Conservation (phyloP, 2,329 filamentous ascomycete species). For the Hortaea sp. region DNA sequence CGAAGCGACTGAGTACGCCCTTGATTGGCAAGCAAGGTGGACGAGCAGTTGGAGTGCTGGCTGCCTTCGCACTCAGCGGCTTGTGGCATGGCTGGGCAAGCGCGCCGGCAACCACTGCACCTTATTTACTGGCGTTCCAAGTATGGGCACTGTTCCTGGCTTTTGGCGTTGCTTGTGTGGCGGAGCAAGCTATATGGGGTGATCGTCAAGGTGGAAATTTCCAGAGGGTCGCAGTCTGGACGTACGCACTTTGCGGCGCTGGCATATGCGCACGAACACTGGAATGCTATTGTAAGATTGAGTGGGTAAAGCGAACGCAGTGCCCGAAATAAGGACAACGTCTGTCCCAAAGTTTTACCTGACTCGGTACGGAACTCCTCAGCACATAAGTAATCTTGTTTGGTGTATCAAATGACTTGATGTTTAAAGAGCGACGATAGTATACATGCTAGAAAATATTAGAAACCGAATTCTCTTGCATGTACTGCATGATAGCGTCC, state of each 20-base stretch:
- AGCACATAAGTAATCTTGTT: no score
- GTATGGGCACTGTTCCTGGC: constrained; percentile 11
- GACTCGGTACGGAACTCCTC: no score
- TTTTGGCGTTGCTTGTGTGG: constrained; percentile 8
- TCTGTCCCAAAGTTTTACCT: no score
- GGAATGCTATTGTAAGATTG: constrained; percentile 5
- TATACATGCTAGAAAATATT: neutral
- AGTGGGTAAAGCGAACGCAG: constrained; percentile 2
- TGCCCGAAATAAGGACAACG: neutral
- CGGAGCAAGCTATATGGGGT: constrained; percentile 8
- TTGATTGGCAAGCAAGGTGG: constrained; percentile 1
- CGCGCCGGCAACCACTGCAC: constrained; percentile 3
- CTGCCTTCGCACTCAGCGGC: constrained; percentile 10
- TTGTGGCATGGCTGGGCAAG: constrained; percentile 14
- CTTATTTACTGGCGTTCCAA: constrained; percentile 4
- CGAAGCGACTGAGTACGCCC: neutral
- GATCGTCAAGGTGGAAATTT: neutral
- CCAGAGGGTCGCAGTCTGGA: neutral
- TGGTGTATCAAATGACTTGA: no score
- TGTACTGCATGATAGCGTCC: constrained; percentile 10
- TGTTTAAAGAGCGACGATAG: no score
- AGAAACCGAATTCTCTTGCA: constrained; percentile 7
- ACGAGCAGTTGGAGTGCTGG: constrained; percentile 8
- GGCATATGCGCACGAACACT: constrained; percentile 8
- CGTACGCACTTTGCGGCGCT: constrained; percentile 5